Conservation (phyloP, 2,329 filamentous ascomycete genomes). For the Helotiales sp. region DNA sequence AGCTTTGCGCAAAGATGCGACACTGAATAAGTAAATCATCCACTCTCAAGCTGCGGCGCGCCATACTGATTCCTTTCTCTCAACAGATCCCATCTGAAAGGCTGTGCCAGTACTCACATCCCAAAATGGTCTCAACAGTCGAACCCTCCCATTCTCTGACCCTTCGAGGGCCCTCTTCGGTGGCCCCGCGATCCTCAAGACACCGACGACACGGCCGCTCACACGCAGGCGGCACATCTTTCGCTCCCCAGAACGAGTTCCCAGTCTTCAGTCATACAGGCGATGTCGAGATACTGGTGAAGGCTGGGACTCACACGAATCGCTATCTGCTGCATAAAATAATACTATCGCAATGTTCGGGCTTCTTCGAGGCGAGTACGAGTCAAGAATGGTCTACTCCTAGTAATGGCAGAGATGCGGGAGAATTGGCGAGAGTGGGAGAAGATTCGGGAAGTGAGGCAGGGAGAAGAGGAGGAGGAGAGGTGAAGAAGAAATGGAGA, state of each 20-base stretch:
- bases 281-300: conserved; percentile 87
- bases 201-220: conserved; percentile 78
- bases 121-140: conserved; percentile 61
- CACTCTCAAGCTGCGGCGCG: background rate
- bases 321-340: conserved; percentile 85
- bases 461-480: conserved; percentile 27
- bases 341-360: conserved; percentile 85
- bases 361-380: conserved; percentile 88
- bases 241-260: conserved; percentile 83
- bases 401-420: conserved; percentile 13
- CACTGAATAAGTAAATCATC: conserved; percentile 7
- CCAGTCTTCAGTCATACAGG: conserved; percentile 87
- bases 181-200: conserved; percentile 57
- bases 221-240: conserved; percentile 70
- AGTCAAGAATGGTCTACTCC: conserved; percentile 71
- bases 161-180: conserved; percentile 58
- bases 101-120: too few species aligned
- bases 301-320: conserved; percentile 69
- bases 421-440: conserved; percentile 53
- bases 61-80: conserved; percentile 8
- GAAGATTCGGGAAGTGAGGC: conserved; percentile 44
- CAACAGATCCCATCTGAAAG: too few species aligned
- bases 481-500: conserved; percentile 63
- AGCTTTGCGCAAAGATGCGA: conserved; percentile 13
- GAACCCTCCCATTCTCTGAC: conserved; percentile 49